Evolutionary conservation across 2,329 filamentous ascomycete species (phyloP).

Genomic region (Fusarium odoratissimum): DNA sequence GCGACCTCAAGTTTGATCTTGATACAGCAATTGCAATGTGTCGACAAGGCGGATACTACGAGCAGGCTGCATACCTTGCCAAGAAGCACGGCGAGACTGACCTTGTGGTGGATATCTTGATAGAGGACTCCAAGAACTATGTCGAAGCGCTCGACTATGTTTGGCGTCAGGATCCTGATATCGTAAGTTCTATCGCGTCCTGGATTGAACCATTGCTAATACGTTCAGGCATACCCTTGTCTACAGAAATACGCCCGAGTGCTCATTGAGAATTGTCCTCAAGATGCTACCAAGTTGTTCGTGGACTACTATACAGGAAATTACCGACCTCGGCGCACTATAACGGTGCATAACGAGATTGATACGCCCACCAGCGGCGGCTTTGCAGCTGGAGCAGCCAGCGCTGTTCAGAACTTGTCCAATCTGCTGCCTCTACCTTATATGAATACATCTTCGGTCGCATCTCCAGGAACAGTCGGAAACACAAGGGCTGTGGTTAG

Average conservation of each 20-base stretch:
- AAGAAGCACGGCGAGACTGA: conserved; percentile 95
- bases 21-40: conserved; percentile 99
- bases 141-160: conserved; percentile 90
- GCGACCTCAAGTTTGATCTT: conserved; percentile 94
- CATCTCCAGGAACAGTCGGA: conserved; percentile 64
- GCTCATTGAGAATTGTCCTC: conserved; percentile 85
- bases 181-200: conserved; percentile 61
- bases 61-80: conserved; percentile 95
- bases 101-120: conserved; percentile 92
- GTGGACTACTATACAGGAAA: conserved; percentile 94
- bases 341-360: conserved; percentile 50
- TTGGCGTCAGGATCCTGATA: conserved; percentile 83
- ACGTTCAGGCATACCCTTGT: conserved; percentile 78
- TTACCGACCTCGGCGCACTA: conserved; percentile 79
- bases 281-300: conserved; percentile 86
- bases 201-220: conserved; percentile 46
- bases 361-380: conserved; percentile 55
- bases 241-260: conserved; percentile 96
- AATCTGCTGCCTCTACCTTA: conserved; percentile 87
- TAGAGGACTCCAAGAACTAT: conserved; percentile 95
- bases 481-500: conserved; percentile 62
- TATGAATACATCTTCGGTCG: conserved; percentile 73
- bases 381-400: conserved; percentile 71
- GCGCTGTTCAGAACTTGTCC: conserved; percentile 86
- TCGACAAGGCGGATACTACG: conserved; percentile 94